Conservation (phyloP, 192 early-diverging fungal species). For the Entomortierella lignicola region DNA sequence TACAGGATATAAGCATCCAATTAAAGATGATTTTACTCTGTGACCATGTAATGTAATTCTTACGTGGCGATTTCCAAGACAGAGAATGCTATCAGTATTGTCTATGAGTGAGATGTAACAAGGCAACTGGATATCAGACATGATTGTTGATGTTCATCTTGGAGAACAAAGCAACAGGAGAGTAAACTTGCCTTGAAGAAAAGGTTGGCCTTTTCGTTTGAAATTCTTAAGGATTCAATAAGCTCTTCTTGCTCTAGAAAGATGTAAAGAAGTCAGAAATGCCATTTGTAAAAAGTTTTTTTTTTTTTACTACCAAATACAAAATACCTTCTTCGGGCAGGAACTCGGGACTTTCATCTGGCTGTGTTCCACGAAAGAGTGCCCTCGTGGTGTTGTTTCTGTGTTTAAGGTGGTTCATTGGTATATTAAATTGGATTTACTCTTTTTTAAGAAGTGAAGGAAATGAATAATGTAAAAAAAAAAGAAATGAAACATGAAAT, state of each 20-base stretch:
- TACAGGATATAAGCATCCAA: neutral
- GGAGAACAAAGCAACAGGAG: too few relatives aligned
- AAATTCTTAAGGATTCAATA: constrained; percentile 23
- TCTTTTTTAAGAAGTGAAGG: neutral
- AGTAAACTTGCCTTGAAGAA: constrained; percentile 31
- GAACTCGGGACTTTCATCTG: constrained; percentile 19
- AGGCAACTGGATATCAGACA: too few relatives aligned
- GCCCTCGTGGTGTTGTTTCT: constrained; percentile 16
- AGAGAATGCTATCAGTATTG: constrained; percentile 31
- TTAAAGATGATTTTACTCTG: neutral
- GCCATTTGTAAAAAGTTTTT: too few relatives aligned
- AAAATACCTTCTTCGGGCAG: constrained; percentile 33
- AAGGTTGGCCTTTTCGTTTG: constrained; percentile 38
- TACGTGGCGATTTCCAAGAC: constrained; percentile 32
- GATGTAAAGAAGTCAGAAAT: neutral
- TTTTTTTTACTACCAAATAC: too few relatives aligned
- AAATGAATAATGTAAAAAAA: neutral
- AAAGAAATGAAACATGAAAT: neutral
- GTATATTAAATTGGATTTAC: neutral
- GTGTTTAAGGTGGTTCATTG: constrained; percentile 27
- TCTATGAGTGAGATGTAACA: neutral
- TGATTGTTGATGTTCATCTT: too few relatives aligned
- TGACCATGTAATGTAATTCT: neutral
- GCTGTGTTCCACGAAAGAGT: constrained; percentile 14
- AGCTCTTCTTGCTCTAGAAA: constrained; percentile 41